Evolutionary conservation across 352 stramenopile genomes (phyloP), one percentile per base, ranked within the genome.

Genomic region (Phytopythium ostracodes): DNA sequence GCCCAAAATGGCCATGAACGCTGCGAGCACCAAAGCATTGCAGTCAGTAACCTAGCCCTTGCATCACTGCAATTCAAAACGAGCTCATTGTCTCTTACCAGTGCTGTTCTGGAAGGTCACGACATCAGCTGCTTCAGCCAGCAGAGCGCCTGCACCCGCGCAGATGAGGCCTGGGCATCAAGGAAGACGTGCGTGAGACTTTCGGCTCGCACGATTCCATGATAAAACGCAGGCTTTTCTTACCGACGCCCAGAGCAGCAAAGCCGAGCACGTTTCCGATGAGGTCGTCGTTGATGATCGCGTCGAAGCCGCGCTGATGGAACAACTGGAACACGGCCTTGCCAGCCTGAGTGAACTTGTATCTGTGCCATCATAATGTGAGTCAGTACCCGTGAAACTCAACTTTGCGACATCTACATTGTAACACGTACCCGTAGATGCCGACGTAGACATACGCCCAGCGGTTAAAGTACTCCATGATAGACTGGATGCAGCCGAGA

Each of bases 261-360:
- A 98, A 95, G 31, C 79, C 75, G 27, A 99, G 73, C 20, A 97
- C 89, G 43, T 87, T 96, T 68, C 94, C 89, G 35, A 98, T 92
- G 40, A 99, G 76, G 47, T 97, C 87, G 72, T 99, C 96, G 68
- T 97, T 98, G 71, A 99, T 98, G 64, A 99, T 98, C 2, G 91
- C 86, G 62, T 96, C 96, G 63, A 96, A 99, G n/a, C 95, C 96
- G 42, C 94, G 87, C 59, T 89, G 70, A 64, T 91, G 80, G 68
- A 99, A 99, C 20, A 99, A 77, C 38, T 92, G 62, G 54, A 98
- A 93, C 20, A 98, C 96, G 17, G 94, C 91, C 65, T 94, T 96
- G 59, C 93, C 92, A 8, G 91, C 87, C 56, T 98, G 80, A 5
- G 92, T 88, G 70, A 98, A 99, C 62, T 89, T 94, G 76, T 98